Evolutionary conservation across 192 early-diverging fungal species (phyloP), one percentile per base, ranked within the genome.

Genomic region (Chytriomyces confervae): DNA sequence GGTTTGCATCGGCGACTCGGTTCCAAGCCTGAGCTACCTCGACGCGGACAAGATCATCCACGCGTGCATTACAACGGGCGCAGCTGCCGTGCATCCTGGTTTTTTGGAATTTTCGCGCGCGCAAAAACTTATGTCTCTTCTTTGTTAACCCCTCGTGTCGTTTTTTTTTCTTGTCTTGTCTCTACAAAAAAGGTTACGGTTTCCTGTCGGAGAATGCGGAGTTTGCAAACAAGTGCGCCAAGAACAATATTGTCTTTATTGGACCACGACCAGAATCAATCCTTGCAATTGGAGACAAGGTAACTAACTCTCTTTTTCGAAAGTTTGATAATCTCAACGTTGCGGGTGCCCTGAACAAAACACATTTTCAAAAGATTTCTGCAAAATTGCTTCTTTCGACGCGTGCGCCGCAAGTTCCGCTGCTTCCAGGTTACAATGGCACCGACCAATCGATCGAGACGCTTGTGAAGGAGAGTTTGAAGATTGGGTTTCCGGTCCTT

Each of bases 341-440:
- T 36, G 36, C 36, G 24, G 24, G 24, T 0, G 0, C 0, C 24
- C 24, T 27, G 24, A 27, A 27, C 24, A 27, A 27, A 27, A 27
- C 24, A 27, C 24, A 36, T 36, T 36, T 36, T 1, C 0, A 36
- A 36, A 36, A 69, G 66, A 69, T 76, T 18, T 23, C 5, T 46
- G 45, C 18, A 29, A 47, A 77, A 18, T 7, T 43, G 18, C 68
- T 69, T 80, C 16, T 72, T 7, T 47, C 69, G 16, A 10, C 82
- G 49, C 76, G 90, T 69, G 84, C 85, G 16, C 80, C 86, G 11
- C 80, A 84, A 2, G 88, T 92, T 8, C 88, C 90, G 2, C 69
- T 89, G 18, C 86, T 92, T 49, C 91, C 91, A 5, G 90, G 91
- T 36, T 92, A 91, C 78, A 88, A 92, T 71, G 91, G 89, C 65